phyloP scores from a whole-genome alignment of 2,329 filamentous ascomycete species.

The Beauveria brongniartii region DNA sequence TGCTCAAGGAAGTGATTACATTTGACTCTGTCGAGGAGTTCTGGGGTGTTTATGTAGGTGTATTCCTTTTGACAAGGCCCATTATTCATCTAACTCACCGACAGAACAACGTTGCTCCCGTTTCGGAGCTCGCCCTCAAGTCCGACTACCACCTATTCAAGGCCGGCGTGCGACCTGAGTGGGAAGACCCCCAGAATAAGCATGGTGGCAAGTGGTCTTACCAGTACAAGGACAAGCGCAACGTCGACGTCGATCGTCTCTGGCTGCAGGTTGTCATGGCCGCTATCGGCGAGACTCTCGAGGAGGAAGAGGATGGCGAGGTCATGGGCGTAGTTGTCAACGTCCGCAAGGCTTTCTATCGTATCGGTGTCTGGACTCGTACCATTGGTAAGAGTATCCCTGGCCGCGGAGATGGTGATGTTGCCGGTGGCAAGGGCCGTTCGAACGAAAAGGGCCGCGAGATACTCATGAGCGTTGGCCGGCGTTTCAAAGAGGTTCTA shows the following conservation, averaged over 20 bases:
- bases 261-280: conserved; percentile 97
- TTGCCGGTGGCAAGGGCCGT: conserved; percentile 69
- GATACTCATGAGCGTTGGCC: conserved; percentile 75
- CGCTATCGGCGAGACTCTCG: conserved; percentile 94
- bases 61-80: conserved; percentile 15
- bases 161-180: conserved; percentile 90
- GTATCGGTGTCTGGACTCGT: conserved; percentile 94
- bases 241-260: conserved; percentile 83
- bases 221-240: conserved; percentile 93
- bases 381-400: conserved; percentile 81
- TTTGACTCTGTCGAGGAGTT: conserved; percentile 99
- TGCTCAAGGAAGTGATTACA: conserved; percentile 96
- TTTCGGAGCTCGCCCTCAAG: conserved; percentile 92
- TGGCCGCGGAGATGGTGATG: conserved; percentile 63
- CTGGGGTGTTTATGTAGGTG: conserved; percentile 93
- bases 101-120: conserved; percentile 96
- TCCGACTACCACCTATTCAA: conserved; percentile 99
- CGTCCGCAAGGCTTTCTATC: conserved; percentile 96
- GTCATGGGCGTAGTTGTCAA: conserved; percentile 99
- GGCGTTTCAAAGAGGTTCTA: conserved; percentile 86
- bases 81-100: conserved; percentile 13
- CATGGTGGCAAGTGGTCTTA: conserved; percentile 99
- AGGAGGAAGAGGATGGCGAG: conserved; percentile 89
- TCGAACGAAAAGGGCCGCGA: conserved; percentile 76
- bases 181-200: conserved; percentile 98